Percentiles rank a stretch among this genome's conserved stretches.
These are phyloP conservation scores for Microbotryum intermedium DNA, from an alignment of 1,284 basidiomycete species.

Conservation along the genomic window DNA sequence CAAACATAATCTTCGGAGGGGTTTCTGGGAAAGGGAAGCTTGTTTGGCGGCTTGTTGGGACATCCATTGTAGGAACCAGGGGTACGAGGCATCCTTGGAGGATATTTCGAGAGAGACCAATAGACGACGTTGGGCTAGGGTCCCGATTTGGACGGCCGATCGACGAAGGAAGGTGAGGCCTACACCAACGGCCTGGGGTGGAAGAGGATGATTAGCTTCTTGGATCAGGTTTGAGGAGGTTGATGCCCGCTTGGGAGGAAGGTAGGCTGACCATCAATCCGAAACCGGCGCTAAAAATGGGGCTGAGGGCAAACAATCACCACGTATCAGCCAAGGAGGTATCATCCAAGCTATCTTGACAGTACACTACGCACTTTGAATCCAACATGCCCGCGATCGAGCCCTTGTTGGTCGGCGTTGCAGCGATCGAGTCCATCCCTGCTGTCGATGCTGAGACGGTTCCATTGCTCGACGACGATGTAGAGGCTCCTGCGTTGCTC, in stretches of 20 bases:
- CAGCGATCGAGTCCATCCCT: too few relatives aligned
- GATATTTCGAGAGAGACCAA: constrained; percentile 94
- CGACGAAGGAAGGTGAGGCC: constrained; percentile 66
- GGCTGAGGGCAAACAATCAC: constrained; percentile 47
- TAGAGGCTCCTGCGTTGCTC: too few relatives aligned
- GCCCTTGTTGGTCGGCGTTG: too few relatives aligned
- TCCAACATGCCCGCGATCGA: too few relatives aligned
- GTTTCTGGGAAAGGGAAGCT: constrained; percentile 3
- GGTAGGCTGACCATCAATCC: constrained; percentile 78
- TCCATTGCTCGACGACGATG: too few relatives aligned
- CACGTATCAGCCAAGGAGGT: too few relatives aligned
- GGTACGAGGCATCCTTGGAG: constrained; percentile 88
- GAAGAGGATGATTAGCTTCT: not conserved
- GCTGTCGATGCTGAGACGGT: too few relatives aligned
- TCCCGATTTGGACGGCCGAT: constrained; percentile 59
- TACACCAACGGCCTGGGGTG: constrained; percentile 68
- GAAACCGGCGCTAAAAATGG: constrained; percentile 91
- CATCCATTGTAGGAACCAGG: constrained; percentile 99
- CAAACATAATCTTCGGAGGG: not conserved
- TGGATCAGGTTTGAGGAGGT: not conserved
- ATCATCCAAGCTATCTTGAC: too few relatives aligned
- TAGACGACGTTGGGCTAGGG: constrained; percentile 73
- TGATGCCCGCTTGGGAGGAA: too few relatives aligned
- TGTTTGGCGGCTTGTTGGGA: constrained; percentile 45
- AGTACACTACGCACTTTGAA: too few relatives aligned